Conservation (phyloP, 2,329 filamentous ascomycete genomes). For the Neonectria neomacrospora region DNA sequence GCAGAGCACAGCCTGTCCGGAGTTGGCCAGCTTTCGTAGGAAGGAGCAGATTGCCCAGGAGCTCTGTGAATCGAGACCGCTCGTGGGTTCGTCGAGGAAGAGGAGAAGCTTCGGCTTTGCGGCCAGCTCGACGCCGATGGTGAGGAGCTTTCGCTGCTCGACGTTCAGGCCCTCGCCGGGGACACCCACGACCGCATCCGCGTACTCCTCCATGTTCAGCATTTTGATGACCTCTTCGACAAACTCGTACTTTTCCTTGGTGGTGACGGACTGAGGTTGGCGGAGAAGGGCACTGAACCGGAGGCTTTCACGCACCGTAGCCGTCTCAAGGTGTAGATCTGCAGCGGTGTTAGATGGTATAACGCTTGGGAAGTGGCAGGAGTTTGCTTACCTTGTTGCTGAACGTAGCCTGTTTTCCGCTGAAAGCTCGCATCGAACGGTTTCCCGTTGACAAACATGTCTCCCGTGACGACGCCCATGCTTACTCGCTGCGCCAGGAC, state of each 20-base stretch:
- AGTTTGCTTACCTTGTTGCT: slow-evolving; percentile 65
- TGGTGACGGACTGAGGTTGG: slow-evolving; percentile 64
- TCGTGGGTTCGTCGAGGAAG: slow-evolving; percentile 71
- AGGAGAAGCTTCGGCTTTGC: slow-evolving; percentile 68
- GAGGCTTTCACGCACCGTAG: slow-evolving; percentile 66
- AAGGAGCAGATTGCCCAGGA: slow-evolving; percentile 73
- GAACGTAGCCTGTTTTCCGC: slow-evolving; percentile 73
- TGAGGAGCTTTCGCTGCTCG: slow-evolving; percentile 70
- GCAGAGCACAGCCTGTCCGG: slow-evolving; percentile 64
- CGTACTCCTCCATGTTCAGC: slow-evolving; percentile 74
- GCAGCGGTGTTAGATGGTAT: not conserved
- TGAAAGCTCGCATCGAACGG: slow-evolving; percentile 68
- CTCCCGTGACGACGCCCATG: slow-evolving; percentile 72
- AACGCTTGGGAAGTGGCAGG: not conserved
- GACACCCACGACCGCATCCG: slow-evolving; percentile 72
- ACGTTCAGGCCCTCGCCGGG: slow-evolving; percentile 71
- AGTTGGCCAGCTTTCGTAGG: slow-evolving; percentile 68
- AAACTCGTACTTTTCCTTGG: slow-evolving; percentile 68
- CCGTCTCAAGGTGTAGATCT: slow-evolving; percentile 67
- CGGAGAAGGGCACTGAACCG: slow-evolving; percentile 67
- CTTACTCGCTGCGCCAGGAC: slow-evolving; percentile 61
- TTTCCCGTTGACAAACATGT: slow-evolving; percentile 73
- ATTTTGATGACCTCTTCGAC: slow-evolving; percentile 74
- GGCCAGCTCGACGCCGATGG: slow-evolving; percentile 69
- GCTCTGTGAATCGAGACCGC: slow-evolving; percentile 71